Evolutionary conservation across 108 stramenopile species (phyloP).

Genomic region (Conticribra weissflogii): DNA sequence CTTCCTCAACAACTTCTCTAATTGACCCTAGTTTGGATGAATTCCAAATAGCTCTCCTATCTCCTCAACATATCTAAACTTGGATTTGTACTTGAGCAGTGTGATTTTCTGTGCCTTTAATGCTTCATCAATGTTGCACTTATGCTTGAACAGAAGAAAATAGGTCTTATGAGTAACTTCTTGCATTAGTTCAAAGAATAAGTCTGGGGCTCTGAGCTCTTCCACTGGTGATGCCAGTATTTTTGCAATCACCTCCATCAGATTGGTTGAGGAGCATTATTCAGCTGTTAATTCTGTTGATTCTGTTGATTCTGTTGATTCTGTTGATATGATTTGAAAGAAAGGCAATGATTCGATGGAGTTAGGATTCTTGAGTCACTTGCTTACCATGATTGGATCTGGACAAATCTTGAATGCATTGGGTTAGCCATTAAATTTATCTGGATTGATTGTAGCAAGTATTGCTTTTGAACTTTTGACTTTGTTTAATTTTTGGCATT

Average conservation of each 20-base stretch:
- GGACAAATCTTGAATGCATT: too few species aligned
- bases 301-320: too few species aligned
- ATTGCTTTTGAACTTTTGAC: too few species aligned
- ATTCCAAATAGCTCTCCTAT: background rate
- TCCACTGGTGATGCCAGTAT: background rate
- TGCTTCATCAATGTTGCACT: constrained; percentile 5
- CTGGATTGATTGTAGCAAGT: too few species aligned
- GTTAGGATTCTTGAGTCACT: too few species aligned
- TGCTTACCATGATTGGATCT: too few species aligned
- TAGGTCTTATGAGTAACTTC: constrained; percentile 9
- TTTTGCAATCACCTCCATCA: constrained; percentile 1
- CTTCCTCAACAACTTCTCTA: background rate
- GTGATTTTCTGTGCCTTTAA: constrained; percentile 4
- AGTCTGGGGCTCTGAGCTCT: background rate
- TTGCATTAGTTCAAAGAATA: constrained; percentile 5
- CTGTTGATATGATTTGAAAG: too few species aligned
- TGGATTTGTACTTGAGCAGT: constrained; percentile 4
- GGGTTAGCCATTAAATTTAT: too few species aligned
- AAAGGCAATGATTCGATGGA: too few species aligned
- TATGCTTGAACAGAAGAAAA: constrained; percentile 6
- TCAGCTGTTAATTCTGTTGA: too few species aligned
- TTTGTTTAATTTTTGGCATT: too few species aligned
- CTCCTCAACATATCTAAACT: background rate
- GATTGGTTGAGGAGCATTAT: background rate
- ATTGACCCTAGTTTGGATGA: constrained; percentile 25